These are phyloP conservation scores for Gastrodia elata DNA, from an alignment of 106 monocot species.

Conservation along the genomic window DNA sequence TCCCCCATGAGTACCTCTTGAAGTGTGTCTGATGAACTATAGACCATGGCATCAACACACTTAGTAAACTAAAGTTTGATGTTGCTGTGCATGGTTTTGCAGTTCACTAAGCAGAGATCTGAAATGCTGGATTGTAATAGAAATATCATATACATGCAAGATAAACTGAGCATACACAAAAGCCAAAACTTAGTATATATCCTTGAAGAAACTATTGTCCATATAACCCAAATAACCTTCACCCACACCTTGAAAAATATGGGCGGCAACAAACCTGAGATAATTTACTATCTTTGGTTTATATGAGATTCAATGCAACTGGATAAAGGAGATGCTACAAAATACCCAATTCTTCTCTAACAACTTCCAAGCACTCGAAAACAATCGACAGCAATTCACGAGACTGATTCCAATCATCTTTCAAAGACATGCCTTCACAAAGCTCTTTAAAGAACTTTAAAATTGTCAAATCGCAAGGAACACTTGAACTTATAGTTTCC, in stretches of 20 bases:
- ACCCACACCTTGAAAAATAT: constrained; percentile 2
- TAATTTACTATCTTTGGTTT: constrained; percentile 24
- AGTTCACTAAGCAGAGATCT: no score
- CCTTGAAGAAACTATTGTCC: constrained; percentile 29
- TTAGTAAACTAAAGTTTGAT: no score
- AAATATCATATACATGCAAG: constrained; percentile 10
- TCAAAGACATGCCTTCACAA: constrained; percentile 16
- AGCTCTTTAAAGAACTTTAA: constrained; percentile 24
- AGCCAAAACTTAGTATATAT: constrained; percentile 24
- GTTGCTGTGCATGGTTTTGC: no score
- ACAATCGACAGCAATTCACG: constrained; percentile 14
- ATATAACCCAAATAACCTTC: constrained; percentile 13
- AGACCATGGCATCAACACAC: no score
- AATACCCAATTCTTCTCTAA: constrained; percentile 27
- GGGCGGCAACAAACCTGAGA: constrained; percentile 4
- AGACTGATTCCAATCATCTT: constrained; percentile 9
- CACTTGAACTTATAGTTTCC: constrained; percentile 16
- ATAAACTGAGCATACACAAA: constrained; percentile 22
- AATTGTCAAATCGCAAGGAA: constrained; percentile 11
- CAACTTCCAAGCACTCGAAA: constrained; percentile 27
- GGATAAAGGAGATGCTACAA: constrained; percentile 26
- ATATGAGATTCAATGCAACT: constrained; percentile 30
- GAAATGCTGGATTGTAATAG: constrained; percentile 8
- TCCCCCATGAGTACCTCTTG: no score
- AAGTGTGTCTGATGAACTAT: no score